Conservation (phyloP, 2,329 filamentous ascomycete genomes). For the Xylaria sp. region DNA sequence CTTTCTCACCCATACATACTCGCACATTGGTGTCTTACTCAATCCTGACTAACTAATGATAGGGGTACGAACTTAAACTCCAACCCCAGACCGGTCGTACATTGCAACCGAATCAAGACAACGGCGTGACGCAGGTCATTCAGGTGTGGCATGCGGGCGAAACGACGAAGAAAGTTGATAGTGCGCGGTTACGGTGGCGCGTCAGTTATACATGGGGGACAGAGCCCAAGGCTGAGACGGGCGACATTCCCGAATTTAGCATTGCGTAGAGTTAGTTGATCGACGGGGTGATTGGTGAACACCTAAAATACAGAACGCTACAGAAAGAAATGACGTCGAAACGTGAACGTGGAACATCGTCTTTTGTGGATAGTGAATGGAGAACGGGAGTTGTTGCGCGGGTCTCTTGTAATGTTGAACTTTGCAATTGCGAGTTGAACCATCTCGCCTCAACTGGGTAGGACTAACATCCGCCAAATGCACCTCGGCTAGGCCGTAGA, state of each 20-base stretch:
- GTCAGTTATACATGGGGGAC: constrained; percentile 78
- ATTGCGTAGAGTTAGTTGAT: constrained; percentile 63
- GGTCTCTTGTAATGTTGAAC: too few species aligned
- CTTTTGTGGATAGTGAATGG: background rate
- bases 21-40: constrained; percentile 12
- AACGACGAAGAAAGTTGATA: constrained; percentile 72
- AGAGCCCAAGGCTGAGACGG: constrained; percentile 79
- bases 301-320: constrained; percentile 1
- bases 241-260: constrained; percentile 82
- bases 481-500: too few species aligned
- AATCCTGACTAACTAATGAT: constrained; percentile 15
- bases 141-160: constrained; percentile 79
- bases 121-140: constrained; percentile 84
- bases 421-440: too few species aligned
- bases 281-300: background rate
- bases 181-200: constrained; percentile 91
- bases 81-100: constrained; percentile 85
- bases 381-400: background rate
- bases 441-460: too few species aligned
- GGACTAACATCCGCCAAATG: too few species aligned
- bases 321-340: background rate
- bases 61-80: constrained; percentile 84
- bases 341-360: background rate
- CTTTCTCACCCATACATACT: background rate
- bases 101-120: constrained; percentile 76